Percentiles rank a stretch among this genome's conserved stretches.
phyloP scores from a whole-genome alignment of 176 grass and related monocot genomes.

The Triticum timopheevii region DNA sequence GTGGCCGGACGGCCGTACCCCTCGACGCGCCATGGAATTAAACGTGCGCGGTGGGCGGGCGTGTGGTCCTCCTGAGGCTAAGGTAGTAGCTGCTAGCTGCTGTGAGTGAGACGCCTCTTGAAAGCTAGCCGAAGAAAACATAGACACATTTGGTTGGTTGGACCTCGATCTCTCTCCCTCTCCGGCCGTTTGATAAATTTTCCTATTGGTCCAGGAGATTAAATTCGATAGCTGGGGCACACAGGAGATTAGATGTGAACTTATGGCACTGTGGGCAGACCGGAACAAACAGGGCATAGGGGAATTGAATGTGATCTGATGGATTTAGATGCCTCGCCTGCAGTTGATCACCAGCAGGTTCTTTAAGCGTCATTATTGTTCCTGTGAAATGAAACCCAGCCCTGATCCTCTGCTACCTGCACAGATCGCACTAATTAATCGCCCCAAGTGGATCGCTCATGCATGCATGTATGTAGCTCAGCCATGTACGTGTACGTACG shows the following conservation, averaged over 20 bases:
- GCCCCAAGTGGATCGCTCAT: neutral
- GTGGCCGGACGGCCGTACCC: neutral
- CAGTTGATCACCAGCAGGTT: neutral
- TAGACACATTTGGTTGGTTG: neutral
- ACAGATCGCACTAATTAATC: neutral
- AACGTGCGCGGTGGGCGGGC: neutral
- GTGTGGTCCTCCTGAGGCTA: neutral
- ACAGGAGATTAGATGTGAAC: neutral
- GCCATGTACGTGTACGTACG: neutral
- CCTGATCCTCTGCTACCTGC: neutral
- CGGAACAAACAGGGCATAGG: neutral
- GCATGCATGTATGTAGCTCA: neutral
- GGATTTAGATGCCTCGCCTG: neutral
- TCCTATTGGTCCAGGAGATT: neutral
- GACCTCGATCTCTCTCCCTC: neutral
- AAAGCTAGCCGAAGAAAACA: neutral
- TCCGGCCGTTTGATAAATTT: neutral
- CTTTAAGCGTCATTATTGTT: neutral
- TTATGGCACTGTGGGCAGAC: slow-evolving; percentile 3
- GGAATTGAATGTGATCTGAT: neutral
- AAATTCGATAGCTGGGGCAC: neutral
- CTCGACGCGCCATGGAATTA: neutral
- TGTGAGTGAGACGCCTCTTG: neutral
- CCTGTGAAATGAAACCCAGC: neutral
- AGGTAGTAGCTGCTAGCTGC: neutral